Conservation (phyloP, 345 rosid species). For the Ceriops decandra region DNA sequence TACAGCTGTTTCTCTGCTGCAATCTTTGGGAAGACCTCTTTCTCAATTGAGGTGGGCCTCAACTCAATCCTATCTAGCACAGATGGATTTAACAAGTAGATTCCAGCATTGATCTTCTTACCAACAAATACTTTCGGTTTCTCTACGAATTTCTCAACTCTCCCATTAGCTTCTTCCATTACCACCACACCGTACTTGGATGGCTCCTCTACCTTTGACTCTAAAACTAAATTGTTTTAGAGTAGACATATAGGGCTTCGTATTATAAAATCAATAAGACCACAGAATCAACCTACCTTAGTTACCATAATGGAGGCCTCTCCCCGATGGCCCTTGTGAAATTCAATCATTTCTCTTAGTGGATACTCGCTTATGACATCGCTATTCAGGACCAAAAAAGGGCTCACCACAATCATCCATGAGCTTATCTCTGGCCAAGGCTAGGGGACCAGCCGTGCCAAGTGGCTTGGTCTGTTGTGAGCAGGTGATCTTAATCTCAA, state of each 20-base stretch:
- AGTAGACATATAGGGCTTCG: too few species aligned
- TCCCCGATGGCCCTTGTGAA: conserved; percentile 87
- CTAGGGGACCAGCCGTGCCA: conserved; percentile 98
- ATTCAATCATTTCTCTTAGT: conserved; percentile 68
- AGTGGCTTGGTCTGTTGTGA: conserved; percentile 98
- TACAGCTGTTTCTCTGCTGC: conserved; percentile 75
- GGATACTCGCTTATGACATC: conserved; percentile 98
- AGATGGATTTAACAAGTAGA: conserved; percentile 79
- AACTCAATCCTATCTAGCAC: conserved; percentile 85
- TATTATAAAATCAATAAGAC: not conserved
- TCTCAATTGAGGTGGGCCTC: conserved; percentile 95
- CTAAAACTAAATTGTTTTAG: too few species aligned
- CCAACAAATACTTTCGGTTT: conserved; percentile 90
- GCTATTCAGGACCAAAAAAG: conserved; percentile 95
- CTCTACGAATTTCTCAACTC: conserved; percentile 81
- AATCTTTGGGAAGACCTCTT: conserved; percentile 91
- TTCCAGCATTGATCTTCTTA: conserved; percentile 96
- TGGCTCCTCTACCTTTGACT: conserved; percentile 90
- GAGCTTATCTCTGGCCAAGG: conserved; percentile 90
- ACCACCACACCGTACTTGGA: conserved; percentile 99
- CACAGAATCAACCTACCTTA: conserved; percentile 47
- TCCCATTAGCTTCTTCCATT: conserved; percentile 79
- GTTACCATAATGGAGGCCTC: conserved; percentile 99
- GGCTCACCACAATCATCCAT: conserved; percentile 76
- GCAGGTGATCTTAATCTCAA: conserved; percentile 86